A percentile compares a stretch with the other conserved stretches of the same genome.
phyloP scores from a whole-genome alignment of 352 stramenopile genomes.

The Phytophthora megakarya region DNA sequence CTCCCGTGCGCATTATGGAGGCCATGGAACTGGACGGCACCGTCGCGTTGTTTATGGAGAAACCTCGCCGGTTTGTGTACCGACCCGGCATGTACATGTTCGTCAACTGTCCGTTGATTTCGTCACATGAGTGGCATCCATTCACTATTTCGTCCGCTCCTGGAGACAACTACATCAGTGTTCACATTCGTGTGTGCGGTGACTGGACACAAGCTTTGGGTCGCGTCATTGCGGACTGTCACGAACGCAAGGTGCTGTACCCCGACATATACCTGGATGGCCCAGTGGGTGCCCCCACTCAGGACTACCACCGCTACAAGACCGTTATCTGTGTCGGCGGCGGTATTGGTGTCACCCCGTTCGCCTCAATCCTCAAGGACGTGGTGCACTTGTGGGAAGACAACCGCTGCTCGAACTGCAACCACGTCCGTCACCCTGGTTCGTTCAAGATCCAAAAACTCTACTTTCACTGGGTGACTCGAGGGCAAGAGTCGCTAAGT shows the following conservation, averaged over 20 bases:
- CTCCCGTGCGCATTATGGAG: constrained; percentile 69
- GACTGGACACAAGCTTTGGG: constrained; percentile 76
- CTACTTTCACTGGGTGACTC: constrained; percentile 90
- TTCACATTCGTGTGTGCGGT: constrained; percentile 78
- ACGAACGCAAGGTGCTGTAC: constrained; percentile 67
- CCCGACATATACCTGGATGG: constrained; percentile 77
- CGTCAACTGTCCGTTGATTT: constrained; percentile 86
- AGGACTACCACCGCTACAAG: constrained; percentile 81
- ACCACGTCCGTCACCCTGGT: constrained; percentile 64
- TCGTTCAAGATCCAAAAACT: constrained; percentile 84
- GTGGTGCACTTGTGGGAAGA: constrained; percentile 78
- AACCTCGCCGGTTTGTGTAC: constrained; percentile 74
- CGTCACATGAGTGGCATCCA: constrained; percentile 87
- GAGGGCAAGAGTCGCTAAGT: constrained; percentile 73
- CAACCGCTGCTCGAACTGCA: constrained; percentile 79
- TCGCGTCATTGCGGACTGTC: constrained; percentile 64
- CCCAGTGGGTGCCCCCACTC: constrained; percentile 70
- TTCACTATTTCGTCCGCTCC: constrained; percentile 92
- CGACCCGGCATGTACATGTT: constrained; percentile 89
- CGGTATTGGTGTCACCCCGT: constrained; percentile 85
- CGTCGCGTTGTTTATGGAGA: constrained; percentile 77
- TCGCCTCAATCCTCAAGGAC: constrained; percentile 81
- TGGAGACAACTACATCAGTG: constrained; percentile 78
- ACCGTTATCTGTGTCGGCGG: constrained; percentile 74
- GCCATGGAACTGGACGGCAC: constrained; percentile 71